phyloP scores from a whole-genome alignment of 164 flowering plant species.

The Nymphaea thermarum region DNA sequence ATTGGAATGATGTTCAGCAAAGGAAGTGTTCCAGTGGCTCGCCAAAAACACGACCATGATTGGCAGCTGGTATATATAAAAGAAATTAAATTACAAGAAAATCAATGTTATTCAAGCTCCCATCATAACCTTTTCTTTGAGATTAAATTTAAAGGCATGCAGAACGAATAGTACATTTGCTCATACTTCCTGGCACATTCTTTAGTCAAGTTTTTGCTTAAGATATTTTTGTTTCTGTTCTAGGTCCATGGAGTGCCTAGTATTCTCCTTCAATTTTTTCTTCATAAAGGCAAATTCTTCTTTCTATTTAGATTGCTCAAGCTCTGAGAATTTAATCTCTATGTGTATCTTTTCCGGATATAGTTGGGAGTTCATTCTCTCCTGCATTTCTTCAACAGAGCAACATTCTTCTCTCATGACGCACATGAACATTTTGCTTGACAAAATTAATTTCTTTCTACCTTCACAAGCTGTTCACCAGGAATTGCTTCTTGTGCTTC shows the following conservation, averaged over 20 bases:
- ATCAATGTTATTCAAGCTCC: too few relatives aligned
- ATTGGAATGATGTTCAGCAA: neutral
- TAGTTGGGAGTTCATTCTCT: slow-evolving; percentile 47
- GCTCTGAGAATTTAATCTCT: slow-evolving; percentile 46
- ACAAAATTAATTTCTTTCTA: slow-evolving; percentile 63
- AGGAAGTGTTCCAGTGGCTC: slow-evolving; percentile 67
- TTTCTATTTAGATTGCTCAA: slow-evolving; percentile 37
- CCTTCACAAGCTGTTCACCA: slow-evolving; percentile 84
- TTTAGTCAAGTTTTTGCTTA: slow-evolving; percentile 17
- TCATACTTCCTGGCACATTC: slow-evolving; percentile 29
- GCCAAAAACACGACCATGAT: slow-evolving; percentile 53
- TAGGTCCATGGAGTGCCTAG: slow-evolving; percentile 44
- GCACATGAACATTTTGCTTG: slow-evolving; percentile 18
- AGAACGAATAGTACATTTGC: slow-evolving; percentile 22
- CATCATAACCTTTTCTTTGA: too few relatives aligned
- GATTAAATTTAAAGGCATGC: too few relatives aligned
- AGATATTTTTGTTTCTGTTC: slow-evolving; percentile 40
- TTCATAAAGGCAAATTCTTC: slow-evolving; percentile 34
- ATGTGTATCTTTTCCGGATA: slow-evolving; percentile 49
- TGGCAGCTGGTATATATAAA: slow-evolving; percentile 42
- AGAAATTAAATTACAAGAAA: too few relatives aligned
- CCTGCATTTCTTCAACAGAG: slow-evolving; percentile 30
- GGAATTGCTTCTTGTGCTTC: slow-evolving; percentile 43
- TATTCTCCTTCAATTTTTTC: slow-evolving; percentile 39
- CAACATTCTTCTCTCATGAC: slow-evolving; percentile 15